These are phyloP conservation scores for Oryza glumipatula DNA, from an alignment of 176 grass and related monocot species.

Conservation along the genomic window DNA sequence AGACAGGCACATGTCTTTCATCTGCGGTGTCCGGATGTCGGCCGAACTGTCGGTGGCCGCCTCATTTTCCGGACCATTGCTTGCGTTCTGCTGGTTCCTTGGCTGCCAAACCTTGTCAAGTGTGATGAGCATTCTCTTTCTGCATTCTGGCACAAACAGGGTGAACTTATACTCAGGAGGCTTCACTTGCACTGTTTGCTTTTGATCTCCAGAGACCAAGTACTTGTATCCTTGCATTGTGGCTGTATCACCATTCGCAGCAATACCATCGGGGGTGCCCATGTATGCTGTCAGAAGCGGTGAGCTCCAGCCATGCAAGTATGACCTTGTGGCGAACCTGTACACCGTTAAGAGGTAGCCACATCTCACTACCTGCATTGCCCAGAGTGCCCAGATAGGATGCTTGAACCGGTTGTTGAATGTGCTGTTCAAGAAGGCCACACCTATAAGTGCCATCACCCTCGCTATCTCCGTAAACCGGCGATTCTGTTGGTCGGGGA, in stretches of 20 bases:
- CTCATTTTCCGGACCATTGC: too few species aligned
- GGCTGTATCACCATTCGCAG: background rate
- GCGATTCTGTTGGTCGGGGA: too few species aligned
- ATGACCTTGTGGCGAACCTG: fast-evolving
- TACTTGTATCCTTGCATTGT: background rate
- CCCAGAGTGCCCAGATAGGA: background rate
- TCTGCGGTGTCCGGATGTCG: background rate
- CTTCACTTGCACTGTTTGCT: too few species aligned
- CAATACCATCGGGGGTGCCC: background rate
- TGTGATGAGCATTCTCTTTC: background rate
- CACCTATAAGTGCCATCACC: background rate
- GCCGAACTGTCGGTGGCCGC: too few species aligned
- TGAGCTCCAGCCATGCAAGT: background rate
- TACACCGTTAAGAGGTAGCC: background rate
- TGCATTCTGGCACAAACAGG: fast-evolving
- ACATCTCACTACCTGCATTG: background rate
- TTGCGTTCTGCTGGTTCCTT: too few species aligned
- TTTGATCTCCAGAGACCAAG: too few species aligned
- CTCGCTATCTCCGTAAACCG: too few species aligned
- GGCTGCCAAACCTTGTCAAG: background rate
- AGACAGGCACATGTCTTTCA: background rate
- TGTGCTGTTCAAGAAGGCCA: background rate
- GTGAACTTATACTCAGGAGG: background rate
- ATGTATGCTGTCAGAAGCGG: background rate
- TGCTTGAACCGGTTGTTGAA: background rate